phyloP scores from a whole-genome alignment of 352 stramenopile species.

The Lagenidium sp. region DNA sequence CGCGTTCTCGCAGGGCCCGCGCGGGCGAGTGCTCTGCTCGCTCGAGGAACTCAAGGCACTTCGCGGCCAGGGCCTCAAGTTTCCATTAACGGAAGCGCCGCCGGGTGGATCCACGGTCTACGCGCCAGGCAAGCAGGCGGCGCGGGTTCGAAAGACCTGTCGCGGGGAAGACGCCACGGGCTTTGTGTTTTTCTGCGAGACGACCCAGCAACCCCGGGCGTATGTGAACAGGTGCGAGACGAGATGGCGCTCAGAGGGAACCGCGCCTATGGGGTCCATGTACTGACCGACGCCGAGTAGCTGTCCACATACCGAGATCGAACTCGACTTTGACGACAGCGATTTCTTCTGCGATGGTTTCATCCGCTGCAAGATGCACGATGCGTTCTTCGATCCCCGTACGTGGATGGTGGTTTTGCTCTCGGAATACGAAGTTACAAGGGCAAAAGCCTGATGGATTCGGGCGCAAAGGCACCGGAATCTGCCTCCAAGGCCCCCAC shows the following conservation, averaged over 20 bases:
- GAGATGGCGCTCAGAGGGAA: too few species aligned
- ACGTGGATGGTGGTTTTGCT: slow-evolving; percentile 2
- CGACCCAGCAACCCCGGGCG: slow-evolving; percentile 28
- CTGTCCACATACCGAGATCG: slow-evolving; percentile 57
- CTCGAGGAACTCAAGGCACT: slow-evolving; percentile 31
- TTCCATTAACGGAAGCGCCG: slow-evolving; percentile 21
- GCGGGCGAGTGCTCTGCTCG: slow-evolving; percentile 43
- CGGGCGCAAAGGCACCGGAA: slow-evolving; percentile 26
- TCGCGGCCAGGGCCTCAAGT: slow-evolving; percentile 45
- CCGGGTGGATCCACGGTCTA: neutral
- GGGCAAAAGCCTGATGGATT: neutral
- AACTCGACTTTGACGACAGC: slow-evolving; percentile 73
- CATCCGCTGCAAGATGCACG: slow-evolving; percentile 75
- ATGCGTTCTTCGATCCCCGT: slow-evolving; percentile 71
- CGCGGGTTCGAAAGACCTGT: too few species aligned
- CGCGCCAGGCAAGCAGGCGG: slow-evolving; percentile 11
- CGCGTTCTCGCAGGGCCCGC: slow-evolving; percentile 6
- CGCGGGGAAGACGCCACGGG: too few species aligned
- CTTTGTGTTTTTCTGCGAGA: slow-evolving; percentile 54
- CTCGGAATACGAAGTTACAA: neutral
- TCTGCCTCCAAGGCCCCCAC: slow-evolving; percentile 49
- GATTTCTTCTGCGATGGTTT: slow-evolving; percentile 78
- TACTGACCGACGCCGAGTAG: slow-evolving; percentile 13
- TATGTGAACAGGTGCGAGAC: slow-evolving; percentile 33
- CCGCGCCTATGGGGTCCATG: neutral